phyloP scores from a whole-genome alignment of 1,284 basidiomycete genomes.

The Apiotrichum siamense region DNA sequence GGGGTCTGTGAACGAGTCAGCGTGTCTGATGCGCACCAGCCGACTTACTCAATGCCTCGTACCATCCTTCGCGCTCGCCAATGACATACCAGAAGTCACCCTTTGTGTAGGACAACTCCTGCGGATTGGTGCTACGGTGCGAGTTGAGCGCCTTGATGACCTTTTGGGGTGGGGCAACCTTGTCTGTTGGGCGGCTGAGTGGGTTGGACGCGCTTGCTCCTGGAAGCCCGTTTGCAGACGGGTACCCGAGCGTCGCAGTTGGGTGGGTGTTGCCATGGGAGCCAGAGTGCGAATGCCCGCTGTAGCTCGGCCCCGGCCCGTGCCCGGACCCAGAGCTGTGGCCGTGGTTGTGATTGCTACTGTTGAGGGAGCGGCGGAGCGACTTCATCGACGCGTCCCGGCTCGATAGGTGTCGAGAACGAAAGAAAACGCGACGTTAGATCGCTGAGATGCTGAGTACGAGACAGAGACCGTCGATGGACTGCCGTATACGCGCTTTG shows the following conservation, averaged over 20 bases:
- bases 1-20: conserved; percentile 55
- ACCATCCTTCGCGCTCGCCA: conserved; percentile 63
- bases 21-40: conserved; percentile 60
- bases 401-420: not conserved
- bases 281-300: conserved; percentile 4
- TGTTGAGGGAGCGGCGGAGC: conserved; percentile 71
- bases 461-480: too few species aligned
- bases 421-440: too few species aligned
- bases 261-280: conserved; percentile 46
- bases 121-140: conserved; percentile 67
- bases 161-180: conserved; percentile 81
- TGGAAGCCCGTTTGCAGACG: conserved; percentile 13
- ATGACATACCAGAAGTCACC: conserved; percentile 98
- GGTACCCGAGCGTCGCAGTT: not conserved
- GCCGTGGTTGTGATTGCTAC: conserved; percentile 49
- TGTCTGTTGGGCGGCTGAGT: conserved; percentile 60
- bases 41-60: conserved; percentile 66
- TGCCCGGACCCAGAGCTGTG: conserved; percentile 4
- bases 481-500: not conserved
- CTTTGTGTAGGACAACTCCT: conserved; percentile 83
- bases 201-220: conserved; percentile 48
- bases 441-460: not conserved
- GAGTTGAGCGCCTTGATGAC: conserved; percentile 79
- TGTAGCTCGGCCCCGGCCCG: not conserved
- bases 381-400: conserved; percentile 60